Base-by-base conservation (phyloP, 1,284 basidiomycete species). In the Chalciporus sp. region DNA sequence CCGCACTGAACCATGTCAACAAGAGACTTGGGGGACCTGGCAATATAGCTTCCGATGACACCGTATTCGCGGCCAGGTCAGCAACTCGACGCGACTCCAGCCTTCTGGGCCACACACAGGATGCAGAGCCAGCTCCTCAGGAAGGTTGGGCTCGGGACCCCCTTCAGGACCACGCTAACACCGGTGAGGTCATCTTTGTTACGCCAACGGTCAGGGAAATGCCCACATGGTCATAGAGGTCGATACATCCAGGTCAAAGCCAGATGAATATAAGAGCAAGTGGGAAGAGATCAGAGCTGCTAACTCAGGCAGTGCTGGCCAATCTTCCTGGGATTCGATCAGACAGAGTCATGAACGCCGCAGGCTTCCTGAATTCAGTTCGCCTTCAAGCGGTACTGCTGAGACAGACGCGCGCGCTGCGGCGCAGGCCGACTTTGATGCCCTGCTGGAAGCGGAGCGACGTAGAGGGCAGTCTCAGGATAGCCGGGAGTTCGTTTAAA, bases 271-370 rank as follows among this genome's bases (percentile, higher is more conserved):
- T 62, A 67, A 45, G 64, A 51, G 79, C 65, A 79, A 73, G 57
- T 89, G 86, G 87, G 84, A 86, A 40, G 78, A 84, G 57, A 83
- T 89, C 42, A 82, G 86, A 49, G 72, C 72, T 44, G 77, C 72
- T n/a, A 85, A 85, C 55, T 68, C 75, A 29, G 76, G 71, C 31
- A 66, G 54, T 55, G 55, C 72, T 28, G 74, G 73, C 29, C 72
- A 72, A 20, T 86, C 87, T 12, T 76, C 84, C 6, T 89, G 86
- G 86, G 86, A 88, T 60, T 66, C 70, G 31, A 73, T 89, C 27
- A 82, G 87, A 35, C 83, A 88, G 63, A 75, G 68, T 29, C 78
- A 86, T 55, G 83, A 85, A 65, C 72, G 74, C 42, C 57, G 35
- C 28, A 70, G n/a, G 40, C 53, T 71, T 7, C 58, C 68, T 29